These are phyloP conservation scores for Cubamyces sp. DNA, from an alignment of 768 basidiomycete species.

Conservation along the genomic window DNA sequence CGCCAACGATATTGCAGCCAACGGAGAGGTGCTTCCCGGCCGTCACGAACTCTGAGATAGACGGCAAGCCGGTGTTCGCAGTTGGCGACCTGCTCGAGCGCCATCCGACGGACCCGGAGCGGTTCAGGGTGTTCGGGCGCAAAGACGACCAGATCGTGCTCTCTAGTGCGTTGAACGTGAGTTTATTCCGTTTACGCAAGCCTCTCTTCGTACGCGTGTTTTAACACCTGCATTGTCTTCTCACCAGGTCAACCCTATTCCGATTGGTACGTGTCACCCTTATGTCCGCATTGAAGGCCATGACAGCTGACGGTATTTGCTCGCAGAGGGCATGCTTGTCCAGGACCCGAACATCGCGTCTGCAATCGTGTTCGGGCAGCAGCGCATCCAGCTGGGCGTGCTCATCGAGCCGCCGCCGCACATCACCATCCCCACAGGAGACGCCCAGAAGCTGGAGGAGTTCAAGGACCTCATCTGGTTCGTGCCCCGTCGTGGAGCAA, in stretches of 20 bases:
- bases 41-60: constrained; percentile 39
- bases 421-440: constrained; percentile 4
- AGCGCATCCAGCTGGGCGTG: constrained; percentile 29
- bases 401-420: constrained; percentile 30
- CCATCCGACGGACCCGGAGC: constrained; percentile 46
- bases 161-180: constrained; percentile 33
- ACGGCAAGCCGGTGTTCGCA: constrained; percentile 45
- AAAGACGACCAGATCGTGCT: constrained; percentile 48
- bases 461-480: constrained; percentile 21
- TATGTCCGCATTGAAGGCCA: too few relatives aligned
- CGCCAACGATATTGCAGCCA: constrained; percentile 7
- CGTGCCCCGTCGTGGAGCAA: background rate
- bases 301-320: background rate
- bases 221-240: background rate
- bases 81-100: constrained; percentile 48
- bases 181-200: background rate
- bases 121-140: constrained; percentile 35
- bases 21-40: constrained; percentile 29
- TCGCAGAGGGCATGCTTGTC: constrained; percentile 38
- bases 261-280: constrained; percentile 31
- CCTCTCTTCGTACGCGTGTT: background rate
- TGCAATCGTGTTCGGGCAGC: constrained; percentile 33
- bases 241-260: constrained; percentile 41
- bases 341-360: constrained; percentile 26
- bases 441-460: constrained; percentile 11